Base-by-base conservation (phyloP, 2,329 filamentous ascomycete species). In the Hawksworthiomyces lignivorus region DNA sequence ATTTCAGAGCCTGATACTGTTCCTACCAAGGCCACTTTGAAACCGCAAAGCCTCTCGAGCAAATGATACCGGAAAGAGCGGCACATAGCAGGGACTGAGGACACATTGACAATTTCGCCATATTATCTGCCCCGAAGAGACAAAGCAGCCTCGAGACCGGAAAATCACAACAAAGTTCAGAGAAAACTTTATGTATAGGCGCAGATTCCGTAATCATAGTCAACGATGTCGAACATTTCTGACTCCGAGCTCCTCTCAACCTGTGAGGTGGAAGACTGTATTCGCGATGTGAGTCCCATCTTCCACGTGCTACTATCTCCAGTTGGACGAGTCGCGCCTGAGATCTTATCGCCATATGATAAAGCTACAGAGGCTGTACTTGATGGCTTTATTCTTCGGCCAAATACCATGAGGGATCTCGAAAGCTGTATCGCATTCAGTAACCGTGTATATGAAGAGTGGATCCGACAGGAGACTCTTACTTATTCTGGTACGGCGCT, bases 301-400 rank as follows among this genome's bases (percentile, higher is more conserved):
- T 39, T 43, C 30, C 36, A 36, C 15, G 6, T 26, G 15, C 41
- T 39, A 8, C 2, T 17, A 4, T 35, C 41, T 11, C 36, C 20
- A 5, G 35, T 20, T 4, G 36, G 30, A 7, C 29, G 17, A 19
- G 26, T 43, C 14, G 21, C 31, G 14, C 30, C 28, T 7, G 41
- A 43, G 15, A 43, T 43, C 15, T 9, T 35, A 14, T 39, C 41
- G 11, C 30, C 11, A 10, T 43, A 43, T 19, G 41, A 43, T 26
- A 34, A 22, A 11, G 18, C 15, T 9, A 30, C 17, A 12, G 30
- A 27, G 36, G 18, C 17, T n/a, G 21, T 8, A 20, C 7, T 31
- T 3, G 36, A 35, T 11, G 30, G 24, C 2, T 39, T 43, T 37
- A 21, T 14, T 17, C 24, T 43, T 18, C n/a, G 30, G 15, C 19